Evolutionary conservation across 2,329 filamentous ascomycete genomes (phyloP).

Genomic region (Penicillium sumatraense): DNA sequence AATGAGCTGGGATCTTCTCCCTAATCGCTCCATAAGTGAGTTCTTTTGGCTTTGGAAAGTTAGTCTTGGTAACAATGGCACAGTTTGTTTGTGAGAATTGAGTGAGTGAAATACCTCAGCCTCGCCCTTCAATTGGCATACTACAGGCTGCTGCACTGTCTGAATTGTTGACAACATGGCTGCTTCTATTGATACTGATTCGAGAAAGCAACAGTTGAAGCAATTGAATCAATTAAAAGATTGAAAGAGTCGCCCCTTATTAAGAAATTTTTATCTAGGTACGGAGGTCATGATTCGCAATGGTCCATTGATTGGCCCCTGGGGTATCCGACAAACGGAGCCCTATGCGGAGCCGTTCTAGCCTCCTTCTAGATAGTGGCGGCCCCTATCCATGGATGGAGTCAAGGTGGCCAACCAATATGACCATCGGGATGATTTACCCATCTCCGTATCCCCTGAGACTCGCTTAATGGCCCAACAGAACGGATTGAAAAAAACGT

Average conservation of each 20-base stretch:
- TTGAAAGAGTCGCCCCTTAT: conserved; percentile 1
- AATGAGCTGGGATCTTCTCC: conserved; percentile 22
- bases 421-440: background rate
- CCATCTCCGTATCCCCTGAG: conserved; percentile 3
- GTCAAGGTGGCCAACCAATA: conserved; percentile 9
- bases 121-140: conserved; percentile 19
- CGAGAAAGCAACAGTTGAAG: background rate
- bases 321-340: conserved; percentile 11
- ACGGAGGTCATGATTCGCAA: conserved; percentile 8
- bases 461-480: conserved; percentile 19
- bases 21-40: conserved; percentile 21
- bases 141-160: conserved; percentile 18
- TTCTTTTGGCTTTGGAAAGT: conserved; percentile 14
- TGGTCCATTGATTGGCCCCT: conserved; percentile 19
- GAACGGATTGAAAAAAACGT: conserved; percentile 17
- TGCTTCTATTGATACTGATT: background rate
- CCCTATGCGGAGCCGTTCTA: conserved; percentile 21
- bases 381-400: conserved; percentile 18
- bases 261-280: conserved; percentile 12
- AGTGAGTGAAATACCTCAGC: conserved; percentile 13
- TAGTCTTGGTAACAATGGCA: conserved; percentile 1
- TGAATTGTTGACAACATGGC: conserved; percentile 17
- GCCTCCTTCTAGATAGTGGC: conserved; percentile 18
- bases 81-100: background rate
- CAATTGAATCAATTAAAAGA: background rate